phyloP scores from a whole-genome alignment of 192 early-diverging fungal species.

The Dispira simplex region DNA sequence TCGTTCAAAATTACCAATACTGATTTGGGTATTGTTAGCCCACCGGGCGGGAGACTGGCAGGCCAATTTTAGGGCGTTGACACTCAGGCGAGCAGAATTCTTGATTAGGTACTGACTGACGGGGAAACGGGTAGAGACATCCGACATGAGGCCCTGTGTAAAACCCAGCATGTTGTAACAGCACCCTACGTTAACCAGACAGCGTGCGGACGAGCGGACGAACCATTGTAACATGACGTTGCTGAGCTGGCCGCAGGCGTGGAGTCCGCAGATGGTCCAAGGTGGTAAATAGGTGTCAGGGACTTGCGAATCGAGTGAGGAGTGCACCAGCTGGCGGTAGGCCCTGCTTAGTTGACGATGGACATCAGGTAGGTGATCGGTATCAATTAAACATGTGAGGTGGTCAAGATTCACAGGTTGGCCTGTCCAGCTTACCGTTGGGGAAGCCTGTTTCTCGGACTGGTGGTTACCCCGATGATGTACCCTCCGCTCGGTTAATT shows the following conservation, averaged over 20 bases:
- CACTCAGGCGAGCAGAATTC: constrained; percentile 27
- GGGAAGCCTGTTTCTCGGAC: neutral
- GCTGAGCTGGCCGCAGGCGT: constrained; percentile 73
- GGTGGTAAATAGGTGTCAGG: neutral
- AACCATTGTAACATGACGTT: constrained; percentile 52
- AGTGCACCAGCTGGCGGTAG: neutral
- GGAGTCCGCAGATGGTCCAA: constrained; percentile 68
- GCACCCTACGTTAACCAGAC: constrained; percentile 58
- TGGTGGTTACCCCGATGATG: too few relatives aligned
- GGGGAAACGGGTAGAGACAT: constrained; percentile 19
- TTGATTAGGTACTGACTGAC: constrained; percentile 19
- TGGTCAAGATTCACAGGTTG: neutral
- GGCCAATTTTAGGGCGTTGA: constrained; percentile 47
- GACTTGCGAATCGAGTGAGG: neutral
- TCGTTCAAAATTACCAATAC: constrained; percentile 40
- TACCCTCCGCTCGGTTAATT: constrained; percentile 9
- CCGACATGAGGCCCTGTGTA: neutral
- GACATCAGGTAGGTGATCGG: neutral
- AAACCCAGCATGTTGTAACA: constrained; percentile 60
- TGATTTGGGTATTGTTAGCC: constrained; percentile 34
- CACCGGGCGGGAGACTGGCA: constrained; percentile 75
- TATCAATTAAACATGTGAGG: neutral
- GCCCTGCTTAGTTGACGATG: neutral
- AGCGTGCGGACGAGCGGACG: constrained; percentile 32
- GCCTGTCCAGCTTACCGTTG: neutral